Conservation (phyloP, 345 rosid genomes). For the Pugionium cornutum region DNA sequence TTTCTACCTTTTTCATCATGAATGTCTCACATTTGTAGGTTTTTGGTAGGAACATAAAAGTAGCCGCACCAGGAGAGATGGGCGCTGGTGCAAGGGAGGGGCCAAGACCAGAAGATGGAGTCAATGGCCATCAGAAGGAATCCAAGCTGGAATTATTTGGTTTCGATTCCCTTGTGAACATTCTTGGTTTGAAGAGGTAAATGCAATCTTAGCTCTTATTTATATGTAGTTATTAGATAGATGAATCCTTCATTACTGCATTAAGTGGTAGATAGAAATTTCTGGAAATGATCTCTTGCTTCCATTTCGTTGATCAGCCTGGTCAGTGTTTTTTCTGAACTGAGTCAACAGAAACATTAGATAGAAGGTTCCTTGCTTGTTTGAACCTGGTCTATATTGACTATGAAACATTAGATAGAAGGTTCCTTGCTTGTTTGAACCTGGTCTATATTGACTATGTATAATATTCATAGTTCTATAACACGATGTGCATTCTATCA, state of each 20-base stretch:
- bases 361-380: conserved; percentile 15
- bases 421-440: conserved; percentile 17
- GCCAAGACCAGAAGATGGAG: conserved; percentile 45
- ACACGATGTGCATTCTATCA: conserved; percentile 4
- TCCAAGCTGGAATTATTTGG: conserved; percentile 94
- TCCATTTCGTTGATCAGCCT: not conserved
- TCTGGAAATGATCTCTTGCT: conserved; percentile 22
- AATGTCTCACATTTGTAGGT: conserved; percentile 33
- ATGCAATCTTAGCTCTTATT: conserved; percentile 14
- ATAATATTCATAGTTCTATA: not conserved
- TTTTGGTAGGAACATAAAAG: conserved; percentile 62
- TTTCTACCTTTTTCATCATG: conserved; percentile 1
- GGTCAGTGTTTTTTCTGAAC: not conserved
- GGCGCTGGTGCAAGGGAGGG: conserved; percentile 45
- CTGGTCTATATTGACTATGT: conserved; percentile 1
- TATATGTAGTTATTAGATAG: not conserved
- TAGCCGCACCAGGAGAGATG: conserved; percentile 43
- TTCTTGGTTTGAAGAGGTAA: conserved; percentile 97
- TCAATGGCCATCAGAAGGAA: conserved; percentile 66
- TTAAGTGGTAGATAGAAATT: not conserved
- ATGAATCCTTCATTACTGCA: conserved; percentile 17
- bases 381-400: not conserved
- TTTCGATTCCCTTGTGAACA: conserved; percentile 95
- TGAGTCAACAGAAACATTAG: conserved; percentile 1
- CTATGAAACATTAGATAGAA: not conserved